Percentiles rank a stretch among this genome's conserved stretches.
These are phyloP conservation scores for Scheffersomyces titani DNA, from an alignment of 1,139 yeast genomes.

Conservation along the genomic window DNA sequence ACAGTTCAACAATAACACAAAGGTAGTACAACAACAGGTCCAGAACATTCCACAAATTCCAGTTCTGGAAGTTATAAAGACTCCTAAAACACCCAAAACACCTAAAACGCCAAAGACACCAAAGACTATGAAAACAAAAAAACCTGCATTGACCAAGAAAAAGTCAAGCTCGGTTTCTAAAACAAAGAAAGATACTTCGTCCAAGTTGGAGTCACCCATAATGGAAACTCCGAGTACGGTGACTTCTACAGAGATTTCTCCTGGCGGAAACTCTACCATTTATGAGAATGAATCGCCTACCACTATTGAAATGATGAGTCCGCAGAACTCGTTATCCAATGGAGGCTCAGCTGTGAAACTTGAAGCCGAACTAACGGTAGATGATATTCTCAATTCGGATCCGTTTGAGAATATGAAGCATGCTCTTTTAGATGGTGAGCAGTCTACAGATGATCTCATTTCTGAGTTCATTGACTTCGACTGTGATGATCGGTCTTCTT, in stretches of 20 bases:
- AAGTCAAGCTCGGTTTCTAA: neutral
- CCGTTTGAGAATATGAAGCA: conserved; percentile 19
- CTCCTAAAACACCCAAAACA: neutral
- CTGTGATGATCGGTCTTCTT: neutral
- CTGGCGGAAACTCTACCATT: neutral
- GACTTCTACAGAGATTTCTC: neutral
- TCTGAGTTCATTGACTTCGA: conserved; percentile 1
- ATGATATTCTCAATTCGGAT: conserved; percentile 23
- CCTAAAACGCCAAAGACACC: conserved; percentile 1
- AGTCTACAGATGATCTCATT: neutral
- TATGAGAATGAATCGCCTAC: conserved; percentile 15
- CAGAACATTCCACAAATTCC: neutral
- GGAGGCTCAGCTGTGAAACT: conserved; percentile 6
- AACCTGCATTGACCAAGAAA: neutral
- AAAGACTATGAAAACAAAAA: neutral
- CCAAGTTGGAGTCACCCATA: neutral
- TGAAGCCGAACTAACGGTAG: conserved; percentile 18
- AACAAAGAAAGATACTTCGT: neutral
- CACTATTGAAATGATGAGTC: conserved; percentile 14
- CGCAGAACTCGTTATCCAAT: conserved; percentile 9
- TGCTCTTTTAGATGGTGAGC: conserved; percentile 1
- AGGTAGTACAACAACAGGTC: neutral
- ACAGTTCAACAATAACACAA: neutral
- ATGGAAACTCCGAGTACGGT: neutral
- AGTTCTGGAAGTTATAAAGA: neutral